Percentiles rank a stretch among this genome's conserved stretches.
These are phyloP conservation scores for Nigrograna mackinnonii DNA, from an alignment of 2,329 filamentous ascomycete genomes.

Conservation along the genomic window DNA sequence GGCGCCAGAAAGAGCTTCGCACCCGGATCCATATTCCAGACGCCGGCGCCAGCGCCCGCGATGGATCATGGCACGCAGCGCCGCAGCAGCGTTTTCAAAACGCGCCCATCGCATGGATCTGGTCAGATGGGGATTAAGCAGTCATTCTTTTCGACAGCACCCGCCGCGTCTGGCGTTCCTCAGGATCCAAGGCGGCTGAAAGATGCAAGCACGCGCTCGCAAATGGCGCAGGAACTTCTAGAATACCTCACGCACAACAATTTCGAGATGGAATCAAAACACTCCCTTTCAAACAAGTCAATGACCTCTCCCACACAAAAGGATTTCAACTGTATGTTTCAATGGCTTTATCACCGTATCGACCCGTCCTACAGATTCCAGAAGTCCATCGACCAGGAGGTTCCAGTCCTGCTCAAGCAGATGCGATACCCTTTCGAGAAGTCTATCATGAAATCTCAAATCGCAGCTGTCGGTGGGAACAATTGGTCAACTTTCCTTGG, in stretches of 20 bases:
- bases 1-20: slow-evolving; percentile 73
- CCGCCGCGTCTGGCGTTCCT: slow-evolving; percentile 78
- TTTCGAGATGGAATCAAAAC: slow-evolving; percentile 98
- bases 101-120: slow-evolving; percentile 64
- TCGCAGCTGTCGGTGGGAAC: slow-evolving; percentile 91
- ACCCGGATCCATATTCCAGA: slow-evolving; percentile 54
- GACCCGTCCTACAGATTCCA: slow-evolving; percentile 92
- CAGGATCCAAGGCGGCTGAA: slow-evolving; percentile 85
- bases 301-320: slow-evolving; percentile 96
- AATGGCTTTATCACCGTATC: slow-evolving; percentile 95
- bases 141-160: slow-evolving; percentile 91
- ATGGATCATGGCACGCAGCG: slow-evolving; percentile 62
- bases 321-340: slow-evolving; percentile 97
- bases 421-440: slow-evolving; percentile 93
- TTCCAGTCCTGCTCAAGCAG: slow-evolving; percentile 89
- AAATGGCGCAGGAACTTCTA: slow-evolving; percentile 84
- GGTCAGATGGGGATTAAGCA: slow-evolving; percentile 74
- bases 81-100: slow-evolving; percentile 72
- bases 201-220: slow-evolving; percentile 77
- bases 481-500: slow-evolving; percentile 97
- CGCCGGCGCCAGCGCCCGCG: slow-evolving; percentile 50
- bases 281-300: slow-evolving; percentile 86
- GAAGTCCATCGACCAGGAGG: slow-evolving; percentile 93
- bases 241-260: slow-evolving; percentile 93
- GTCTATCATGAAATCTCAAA: slow-evolving; percentile 94